Conservation (phyloP, 768 basidiomycete species). For the Rhizopogon vesiculosus region DNA sequence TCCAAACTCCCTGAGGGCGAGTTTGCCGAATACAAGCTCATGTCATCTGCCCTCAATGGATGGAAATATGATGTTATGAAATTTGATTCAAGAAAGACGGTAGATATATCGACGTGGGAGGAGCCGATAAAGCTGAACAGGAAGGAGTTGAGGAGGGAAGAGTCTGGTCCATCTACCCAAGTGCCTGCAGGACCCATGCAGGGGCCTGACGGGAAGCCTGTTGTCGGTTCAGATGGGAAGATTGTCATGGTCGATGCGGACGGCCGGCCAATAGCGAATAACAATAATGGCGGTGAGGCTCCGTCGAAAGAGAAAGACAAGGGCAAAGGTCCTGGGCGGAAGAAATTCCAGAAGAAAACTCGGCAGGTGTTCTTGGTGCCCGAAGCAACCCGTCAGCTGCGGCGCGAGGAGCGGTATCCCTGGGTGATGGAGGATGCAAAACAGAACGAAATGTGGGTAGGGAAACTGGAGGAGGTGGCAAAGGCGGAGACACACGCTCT, state of each 20-base stretch:
- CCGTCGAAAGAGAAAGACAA: conserved; percentile 33
- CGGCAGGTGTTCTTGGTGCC: conserved; percentile 79
- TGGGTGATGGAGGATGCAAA: conserved; percentile 88
- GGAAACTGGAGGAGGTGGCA: conserved; percentile 72
- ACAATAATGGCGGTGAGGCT: conserved; percentile 23
- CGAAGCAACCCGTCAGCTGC: conserved; percentile 70
- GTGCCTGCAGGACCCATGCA: conserved; percentile 69
- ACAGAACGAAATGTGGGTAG: conserved; percentile 72
- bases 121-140: conserved; percentile 83
- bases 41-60: conserved; percentile 75
- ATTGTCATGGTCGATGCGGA: conserved; percentile 81
- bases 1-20: conserved; percentile 60
- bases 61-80: conserved; percentile 95
- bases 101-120: conserved; percentile 67
- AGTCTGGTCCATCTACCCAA: conserved; percentile 30
- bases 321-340: conserved; percentile 46
- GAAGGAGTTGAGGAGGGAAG: conserved; percentile 66
- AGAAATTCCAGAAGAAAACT: conserved; percentile 78
- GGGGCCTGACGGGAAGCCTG: conserved; percentile 80
- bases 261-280: conserved; percentile 58
- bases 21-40: conserved; percentile 72
- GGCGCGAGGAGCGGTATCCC: conserved; percentile 83
- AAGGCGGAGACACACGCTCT: conserved; percentile 73
- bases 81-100: conserved; percentile 69
- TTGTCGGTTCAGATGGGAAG: conserved; percentile 71